Conservation (phyloP, 257 asterid species). For the Galeopsis tetrahit region DNA sequence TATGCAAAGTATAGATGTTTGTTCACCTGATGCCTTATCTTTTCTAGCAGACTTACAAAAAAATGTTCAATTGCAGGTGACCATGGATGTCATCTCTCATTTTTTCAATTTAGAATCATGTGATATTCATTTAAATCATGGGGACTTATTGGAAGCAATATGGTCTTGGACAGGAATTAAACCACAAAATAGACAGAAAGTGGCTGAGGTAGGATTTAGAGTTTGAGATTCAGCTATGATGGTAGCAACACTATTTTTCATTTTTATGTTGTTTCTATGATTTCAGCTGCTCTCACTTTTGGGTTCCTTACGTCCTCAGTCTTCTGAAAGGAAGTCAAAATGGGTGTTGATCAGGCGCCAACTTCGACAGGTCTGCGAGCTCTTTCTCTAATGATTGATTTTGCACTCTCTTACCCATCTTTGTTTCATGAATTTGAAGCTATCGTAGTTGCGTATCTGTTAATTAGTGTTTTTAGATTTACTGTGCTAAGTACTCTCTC, state of each 20-base stretch:
- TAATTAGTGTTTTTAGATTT: constrained; percentile 13
- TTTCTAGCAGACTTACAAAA: constrained; percentile 20
- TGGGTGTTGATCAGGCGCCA: constrained; percentile 97
- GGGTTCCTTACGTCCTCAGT: constrained; percentile 93
- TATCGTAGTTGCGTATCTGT: background rate
- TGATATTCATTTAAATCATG: constrained; percentile 91
- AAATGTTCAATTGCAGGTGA: constrained; percentile 51
- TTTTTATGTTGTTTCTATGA: constrained; percentile 27
- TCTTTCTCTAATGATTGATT: constrained; percentile 18
- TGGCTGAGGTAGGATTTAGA: constrained; percentile 71
- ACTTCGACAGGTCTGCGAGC: constrained; percentile 80
- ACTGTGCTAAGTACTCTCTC: background rate
- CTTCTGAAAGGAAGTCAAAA: constrained; percentile 90
- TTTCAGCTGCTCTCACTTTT: constrained; percentile 90
- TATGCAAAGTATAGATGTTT: constrained; percentile 12
- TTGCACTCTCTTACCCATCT: constrained; percentile 11
- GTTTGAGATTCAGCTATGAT: constrained; percentile 18
- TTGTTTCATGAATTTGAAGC: constrained; percentile 18
- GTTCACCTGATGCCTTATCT: constrained; percentile 11
- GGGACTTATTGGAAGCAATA: constrained; percentile 85
- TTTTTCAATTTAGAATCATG: constrained; percentile 77
- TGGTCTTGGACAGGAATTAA: constrained; percentile 97
- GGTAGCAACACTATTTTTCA: constrained; percentile 21
- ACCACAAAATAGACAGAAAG: constrained; percentile 84
- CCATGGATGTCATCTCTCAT: constrained; percentile 70